Percentiles rank a stretch among this genome's conserved stretches.
phyloP scores from a whole-genome alignment of 2,329 filamentous ascomycete species.

The Acrocalymma vagum region DNA sequence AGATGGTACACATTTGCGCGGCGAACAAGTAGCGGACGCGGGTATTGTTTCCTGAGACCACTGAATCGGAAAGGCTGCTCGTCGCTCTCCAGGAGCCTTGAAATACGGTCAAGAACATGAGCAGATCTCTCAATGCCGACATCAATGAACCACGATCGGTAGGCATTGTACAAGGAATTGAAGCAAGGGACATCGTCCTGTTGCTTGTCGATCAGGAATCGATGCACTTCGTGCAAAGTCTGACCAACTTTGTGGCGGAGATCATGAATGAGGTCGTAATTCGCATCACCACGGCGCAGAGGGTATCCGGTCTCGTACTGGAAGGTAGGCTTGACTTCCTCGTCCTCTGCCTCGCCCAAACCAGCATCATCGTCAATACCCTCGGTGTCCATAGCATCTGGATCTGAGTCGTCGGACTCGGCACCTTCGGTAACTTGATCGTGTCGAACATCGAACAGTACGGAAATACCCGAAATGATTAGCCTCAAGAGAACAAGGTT shows the following conservation, averaged over 20 bases:
- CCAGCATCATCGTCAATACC: constrained; percentile 59
- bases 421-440: constrained; percentile 41
- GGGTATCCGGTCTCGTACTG: constrained; percentile 89
- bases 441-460: constrained; percentile 79
- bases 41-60: constrained; percentile 90
- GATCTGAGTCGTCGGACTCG: constrained; percentile 59
- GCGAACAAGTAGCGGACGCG: constrained; percentile 88
- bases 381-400: constrained; percentile 54
- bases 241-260: constrained; percentile 82
- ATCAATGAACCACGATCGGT: constrained; percentile 96
- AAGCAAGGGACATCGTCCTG: constrained; percentile 97
- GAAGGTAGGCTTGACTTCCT: constrained; percentile 85
- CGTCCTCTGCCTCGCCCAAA: constrained; percentile 76
- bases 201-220: constrained; percentile 82
- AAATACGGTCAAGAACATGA: constrained; percentile 87
- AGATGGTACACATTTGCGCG: constrained; percentile 94
- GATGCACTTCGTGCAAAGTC: constrained; percentile 83
- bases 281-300: constrained; percentile 65
- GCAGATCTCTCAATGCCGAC: constrained; percentile 96
- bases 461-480: constrained; percentile 89
- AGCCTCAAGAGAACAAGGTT: constrained; percentile 88
- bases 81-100: constrained; percentile 84
- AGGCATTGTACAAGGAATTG: constrained; percentile 89
- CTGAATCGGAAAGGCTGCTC: constrained; percentile 94
- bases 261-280: constrained; percentile 79